Evolutionary conservation across 83 land plant genomes (phyloP).

Genomic region (Larix sibirica): DNA sequence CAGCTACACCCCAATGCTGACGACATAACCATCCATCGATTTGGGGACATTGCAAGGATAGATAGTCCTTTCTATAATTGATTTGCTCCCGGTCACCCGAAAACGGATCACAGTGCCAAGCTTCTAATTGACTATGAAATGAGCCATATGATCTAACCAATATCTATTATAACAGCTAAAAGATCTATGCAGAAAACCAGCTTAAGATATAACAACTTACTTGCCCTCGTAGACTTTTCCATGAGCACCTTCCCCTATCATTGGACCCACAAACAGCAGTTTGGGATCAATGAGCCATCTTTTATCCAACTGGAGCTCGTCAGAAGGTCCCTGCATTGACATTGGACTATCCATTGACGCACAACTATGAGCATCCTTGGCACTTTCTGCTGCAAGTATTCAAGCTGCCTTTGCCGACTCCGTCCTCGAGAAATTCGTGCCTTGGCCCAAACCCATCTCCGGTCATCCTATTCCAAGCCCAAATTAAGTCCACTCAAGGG

Average conservation of each 20-base stretch:
- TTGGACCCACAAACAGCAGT: conserved; percentile 79
- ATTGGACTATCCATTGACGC: conserved; percentile 15
- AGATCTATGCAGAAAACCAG: not conserved
- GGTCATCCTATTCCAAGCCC: too few relatives aligned
- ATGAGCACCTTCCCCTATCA: conserved; percentile 86
- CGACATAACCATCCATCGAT: not conserved
- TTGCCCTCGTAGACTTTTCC: conserved; percentile 91
- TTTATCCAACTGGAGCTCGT: conserved; percentile 53
- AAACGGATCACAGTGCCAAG: conserved; percentile 1
- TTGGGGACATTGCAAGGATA: not conserved
- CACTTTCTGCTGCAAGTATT: too few relatives aligned
- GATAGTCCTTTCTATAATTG: not conserved
- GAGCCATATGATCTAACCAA: not conserved
- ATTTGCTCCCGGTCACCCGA: too few relatives aligned
- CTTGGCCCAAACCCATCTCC: too few relatives aligned
- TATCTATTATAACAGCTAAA: not conserved
- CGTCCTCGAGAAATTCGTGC: too few relatives aligned
- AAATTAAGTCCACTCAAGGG: too few relatives aligned
- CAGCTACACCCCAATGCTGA: not conserved
- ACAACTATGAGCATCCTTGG: not conserved
- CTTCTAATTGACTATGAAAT: not conserved
- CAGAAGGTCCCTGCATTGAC: conserved; percentile 18
- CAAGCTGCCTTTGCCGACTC: too few relatives aligned
- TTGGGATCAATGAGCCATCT: conserved; percentile 82
- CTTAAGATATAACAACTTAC: conserved; percentile 43